phyloP scores from a whole-genome alignment of 352 stramenopile genomes.

The Phytopythium aichiense region DNA sequence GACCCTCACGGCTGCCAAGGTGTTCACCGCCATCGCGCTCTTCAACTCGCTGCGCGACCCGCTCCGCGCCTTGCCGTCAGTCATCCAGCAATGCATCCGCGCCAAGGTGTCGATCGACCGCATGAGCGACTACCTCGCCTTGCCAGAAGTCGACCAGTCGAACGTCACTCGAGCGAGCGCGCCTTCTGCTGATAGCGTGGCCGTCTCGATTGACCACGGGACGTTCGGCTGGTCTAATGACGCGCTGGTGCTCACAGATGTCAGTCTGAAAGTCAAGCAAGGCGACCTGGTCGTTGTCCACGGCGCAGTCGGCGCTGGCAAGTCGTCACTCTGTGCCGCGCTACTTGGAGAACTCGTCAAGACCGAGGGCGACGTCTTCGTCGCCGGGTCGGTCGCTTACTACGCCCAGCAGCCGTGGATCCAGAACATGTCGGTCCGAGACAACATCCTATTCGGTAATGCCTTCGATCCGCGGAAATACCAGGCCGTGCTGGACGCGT shows the following conservation, averaged over 20 bases:
- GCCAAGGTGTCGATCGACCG: constrained; percentile 32
- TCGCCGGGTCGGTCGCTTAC: constrained; percentile 42
- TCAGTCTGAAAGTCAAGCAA: constrained; percentile 36
- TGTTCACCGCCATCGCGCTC: constrained; percentile 49
- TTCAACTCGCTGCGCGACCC: constrained; percentile 43
- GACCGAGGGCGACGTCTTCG: constrained; percentile 23
- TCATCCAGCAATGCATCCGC: constrained; percentile 38
- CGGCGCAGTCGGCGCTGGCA: constrained; percentile 42
- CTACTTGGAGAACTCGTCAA: constrained; percentile 87
- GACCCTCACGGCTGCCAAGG: constrained; percentile 38
- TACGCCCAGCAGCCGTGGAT: constrained; percentile 87
- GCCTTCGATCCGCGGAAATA: constrained; percentile 33
- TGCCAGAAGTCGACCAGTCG: constrained; percentile 20
- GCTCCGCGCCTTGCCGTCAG: constrained; percentile 24
- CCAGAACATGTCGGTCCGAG: constrained; percentile 88
- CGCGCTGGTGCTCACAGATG: constrained; percentile 19
- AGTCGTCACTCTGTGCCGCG: constrained; percentile 49
- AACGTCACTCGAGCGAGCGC: constrained; percentile 19
- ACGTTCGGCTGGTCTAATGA: constrained; percentile 33
- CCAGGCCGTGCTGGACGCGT: constrained; percentile 55
- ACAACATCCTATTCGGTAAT: constrained; percentile 93
- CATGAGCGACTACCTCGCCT: constrained; percentile 30
- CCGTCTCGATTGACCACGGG: constrained; percentile 22
- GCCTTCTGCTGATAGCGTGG: constrained; percentile 8
- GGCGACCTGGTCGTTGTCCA: constrained; percentile 52